Evolutionary conservation across 1,139 yeast genomes (phyloP), one percentile per base, ranked within the genome.

Genomic region (Ogataea hybrid): DNA sequence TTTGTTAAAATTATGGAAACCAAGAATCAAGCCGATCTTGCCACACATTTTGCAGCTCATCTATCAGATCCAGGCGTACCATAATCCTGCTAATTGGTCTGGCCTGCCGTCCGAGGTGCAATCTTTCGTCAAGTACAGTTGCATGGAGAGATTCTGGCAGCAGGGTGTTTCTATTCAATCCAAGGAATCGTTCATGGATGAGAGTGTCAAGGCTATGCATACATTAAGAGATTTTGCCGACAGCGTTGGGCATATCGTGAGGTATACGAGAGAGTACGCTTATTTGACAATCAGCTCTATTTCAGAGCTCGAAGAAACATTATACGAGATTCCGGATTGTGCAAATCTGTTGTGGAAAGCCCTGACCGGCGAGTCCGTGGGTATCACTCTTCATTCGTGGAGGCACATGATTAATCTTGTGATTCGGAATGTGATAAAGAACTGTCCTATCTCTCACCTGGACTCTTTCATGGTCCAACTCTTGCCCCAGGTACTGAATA

Each of bases 141-240:
- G 95, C 38, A 79, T 83, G 61, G 98, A 94, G 67, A 73, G 97
- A 55, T 92, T 92, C 62, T 94, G 99, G 98, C 97, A 94, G 59
- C 95, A 90, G 49, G 98, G 98, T 14, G 95, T 95, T 16, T 87
- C 96, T 2, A 86, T 87, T 45, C 95, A 92, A 63, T 83, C 96
- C 6, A 84, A 88, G 55, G 98, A 94, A 59, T 90, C 95, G 32
- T 94, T 94, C 57, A 84, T 92, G 48, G 96, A 88, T 61, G 97
- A 94, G 58, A 89, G 83, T 56, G 96, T 89, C 44, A 87, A 84
- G 57, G 97, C 98, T 0, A 88, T 95, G 68, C 85, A 85, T 50
- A 89, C 97, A 0, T 68, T 92, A 46, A 74, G 97, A 52, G 98
- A 94, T 65, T 92, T 94, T 69, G 97, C 98, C 1, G 98, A 94